These are phyloP conservation scores for Colletotrichum neosansevieriae DNA, from an alignment of 2,329 filamentous ascomycete genomes.

Conservation along the genomic window DNA sequence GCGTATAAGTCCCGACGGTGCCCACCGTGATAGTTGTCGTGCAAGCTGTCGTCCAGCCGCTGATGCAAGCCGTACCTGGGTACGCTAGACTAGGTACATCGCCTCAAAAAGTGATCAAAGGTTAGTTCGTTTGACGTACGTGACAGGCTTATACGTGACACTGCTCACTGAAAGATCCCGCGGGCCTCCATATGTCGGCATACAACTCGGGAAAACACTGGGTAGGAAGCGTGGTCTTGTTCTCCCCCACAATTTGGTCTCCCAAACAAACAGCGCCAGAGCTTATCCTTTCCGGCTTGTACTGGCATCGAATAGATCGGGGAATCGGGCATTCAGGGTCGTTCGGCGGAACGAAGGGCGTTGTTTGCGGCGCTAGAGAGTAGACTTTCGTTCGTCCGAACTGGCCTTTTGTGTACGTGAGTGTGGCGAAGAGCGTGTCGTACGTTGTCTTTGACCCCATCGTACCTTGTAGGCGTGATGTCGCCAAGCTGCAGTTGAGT, in stretches of 20 bases:
- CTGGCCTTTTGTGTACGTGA: too few relatives aligned
- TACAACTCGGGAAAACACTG: background rate
- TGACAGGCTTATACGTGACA: fast-evolving
- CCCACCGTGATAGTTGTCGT: background rate
- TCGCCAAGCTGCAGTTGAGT: too few relatives aligned
- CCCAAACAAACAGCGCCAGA: background rate
- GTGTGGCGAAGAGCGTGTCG: too few relatives aligned
- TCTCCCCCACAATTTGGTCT: background rate
- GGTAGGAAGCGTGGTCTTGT: background rate
- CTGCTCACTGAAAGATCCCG: background rate
- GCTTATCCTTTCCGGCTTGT: background rate
- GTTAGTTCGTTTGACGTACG: background rate
- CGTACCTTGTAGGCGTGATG: too few relatives aligned
- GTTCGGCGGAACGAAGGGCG: background rate
- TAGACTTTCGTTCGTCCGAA: too few relatives aligned
- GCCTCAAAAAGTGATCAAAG: background rate
- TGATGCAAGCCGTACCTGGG: slow-evolving; percentile 18
- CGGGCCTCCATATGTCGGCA: background rate
- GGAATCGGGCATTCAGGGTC: background rate
- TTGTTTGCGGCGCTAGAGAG: background rate
- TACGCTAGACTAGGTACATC: background rate
- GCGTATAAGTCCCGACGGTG: background rate
- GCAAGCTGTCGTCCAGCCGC: slow-evolving; percentile 8
- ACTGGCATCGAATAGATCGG: background rate
- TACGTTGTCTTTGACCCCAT: too few relatives aligned